Base-by-base conservation (phyloP, 305 asterid genomes). In the Rubia peregrina region DNA sequence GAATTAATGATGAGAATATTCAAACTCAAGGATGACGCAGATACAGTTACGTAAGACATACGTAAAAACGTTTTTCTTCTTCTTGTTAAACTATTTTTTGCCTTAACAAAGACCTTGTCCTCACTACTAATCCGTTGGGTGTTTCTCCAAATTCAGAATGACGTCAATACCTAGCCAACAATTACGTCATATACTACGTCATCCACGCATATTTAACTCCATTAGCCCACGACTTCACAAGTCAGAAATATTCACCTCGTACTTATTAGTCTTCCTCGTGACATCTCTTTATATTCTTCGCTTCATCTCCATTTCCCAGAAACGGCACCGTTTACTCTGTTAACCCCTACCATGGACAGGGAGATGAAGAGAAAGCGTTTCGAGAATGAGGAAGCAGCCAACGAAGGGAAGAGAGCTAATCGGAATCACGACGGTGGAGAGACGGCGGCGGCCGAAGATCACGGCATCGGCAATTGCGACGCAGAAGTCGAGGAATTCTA, bases 401-500 rank as follows among this genome's bases (percentile, higher is more conserved):
- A 0, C 26, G 65, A 70, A 19, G 68, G 67, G 43, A 67, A 74
- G 64, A 83, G 72, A 53, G 63, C 46, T 19, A 80, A 75, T 63
- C 48, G 68, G n/a, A 75, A 13, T 9, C 75, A 38, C 26, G 68
- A 73, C 38, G 69, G 71, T 42, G 70, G 13, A 59, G 76, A 72
- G 41, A 56, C 66, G 71, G 61, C 12, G 67, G 56, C 62, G 55
- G 38, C 33, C 60, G 69, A 84, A 81, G 72, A 88, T 83, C 75
- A 85, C 75, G 68, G 78, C 78, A 70, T 3, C 13, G 19, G 71
- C 6, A 70, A 78, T 48, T 73, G 77, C 12, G 91, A 86, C 36
- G 89, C 82, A 33, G 95, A 88, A 69, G 95, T 86, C 76, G 95
- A 86, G 71, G 86, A 86, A 73, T 88, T 88, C 68, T 88, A 60